A percentile compares a stretch with the other conserved stretches of the same genome.
These are phyloP conservation scores for Pseudogymnoascus sp. DNA, from an alignment of 2,329 filamentous ascomycete species.

Conservation along the genomic window DNA sequence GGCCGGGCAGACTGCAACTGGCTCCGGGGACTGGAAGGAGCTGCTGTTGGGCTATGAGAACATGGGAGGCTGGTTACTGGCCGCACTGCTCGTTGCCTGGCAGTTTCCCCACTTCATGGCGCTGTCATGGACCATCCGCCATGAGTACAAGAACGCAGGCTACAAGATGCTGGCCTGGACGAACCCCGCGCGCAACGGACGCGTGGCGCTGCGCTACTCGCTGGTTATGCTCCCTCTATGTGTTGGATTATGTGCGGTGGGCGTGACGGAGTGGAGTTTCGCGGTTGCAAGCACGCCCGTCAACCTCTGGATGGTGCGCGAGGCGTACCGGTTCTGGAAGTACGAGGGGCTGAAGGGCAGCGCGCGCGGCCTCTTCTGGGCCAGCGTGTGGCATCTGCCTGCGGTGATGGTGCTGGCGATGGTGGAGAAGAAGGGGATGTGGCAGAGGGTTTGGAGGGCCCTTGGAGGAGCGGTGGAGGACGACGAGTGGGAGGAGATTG, in stretches of 20 bases:
- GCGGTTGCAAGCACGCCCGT: slow-evolving; percentile 71
- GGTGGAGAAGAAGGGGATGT: slow-evolving; percentile 88
- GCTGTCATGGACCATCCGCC: slow-evolving; percentile 76
- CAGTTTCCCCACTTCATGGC: slow-evolving; percentile 99
- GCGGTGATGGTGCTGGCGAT: slow-evolving; percentile 84
- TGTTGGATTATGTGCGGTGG: slow-evolving; percentile 66
- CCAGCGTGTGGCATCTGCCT: slow-evolving; percentile 92
- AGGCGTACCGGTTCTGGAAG: slow-evolving; percentile 76
- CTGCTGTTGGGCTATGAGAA: slow-evolving; percentile 64
- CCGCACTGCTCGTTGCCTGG: slow-evolving; percentile 82
- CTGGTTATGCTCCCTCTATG: slow-evolving; percentile 82
- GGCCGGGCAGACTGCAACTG: slow-evolving; percentile 75
- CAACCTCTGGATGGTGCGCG: slow-evolving; percentile 76
- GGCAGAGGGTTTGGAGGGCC: slow-evolving; percentile 71
- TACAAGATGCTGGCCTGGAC: slow-evolving; percentile 75
- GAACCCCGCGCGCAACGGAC: slow-evolving; percentile 75
- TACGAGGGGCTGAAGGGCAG: slow-evolving; percentile 70
- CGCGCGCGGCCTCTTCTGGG: slow-evolving; percentile 87
- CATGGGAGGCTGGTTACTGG: slow-evolving; percentile 82
- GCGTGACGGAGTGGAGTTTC: slow-evolving; percentile 82
- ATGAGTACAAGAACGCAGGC: slow-evolving; percentile 73
- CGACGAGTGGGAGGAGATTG: slow-evolving; percentile 52
- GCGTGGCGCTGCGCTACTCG: slow-evolving; percentile 84
- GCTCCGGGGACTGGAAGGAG: slow-evolving; percentile 68
- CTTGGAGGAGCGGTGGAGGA: slow-evolving; percentile 53